Conservation (phyloP, 768 basidiomycete genomes). For the Pluteus cervinus region DNA sequence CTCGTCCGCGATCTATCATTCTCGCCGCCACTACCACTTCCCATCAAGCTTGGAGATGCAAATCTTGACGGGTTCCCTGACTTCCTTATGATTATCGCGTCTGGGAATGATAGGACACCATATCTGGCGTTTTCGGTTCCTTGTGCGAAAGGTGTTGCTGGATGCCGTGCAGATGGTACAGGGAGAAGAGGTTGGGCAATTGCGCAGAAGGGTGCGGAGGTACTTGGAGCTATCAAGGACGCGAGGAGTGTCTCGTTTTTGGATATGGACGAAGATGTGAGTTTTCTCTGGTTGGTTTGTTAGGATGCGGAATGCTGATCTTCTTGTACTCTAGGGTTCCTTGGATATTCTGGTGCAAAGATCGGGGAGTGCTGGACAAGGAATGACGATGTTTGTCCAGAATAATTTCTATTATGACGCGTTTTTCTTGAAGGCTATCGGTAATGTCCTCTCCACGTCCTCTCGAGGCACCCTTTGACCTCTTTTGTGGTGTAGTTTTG, state of each 20-base stretch:
- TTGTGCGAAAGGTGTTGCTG: conserved; percentile 47
- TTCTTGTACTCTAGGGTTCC: conserved; percentile 51
- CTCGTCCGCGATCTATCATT: conserved; percentile 66
- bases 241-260: conserved; percentile 75
- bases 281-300: conserved; percentile 20
- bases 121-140: conserved; percentile 59
- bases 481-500: conserved; percentile 45
- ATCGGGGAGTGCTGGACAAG: conserved; percentile 56
- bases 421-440: conserved; percentile 95
- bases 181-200: conserved; percentile 65
- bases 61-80: conserved; percentile 96
- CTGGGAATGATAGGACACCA: conserved; percentile 42
- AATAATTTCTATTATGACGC: conserved; percentile 99
- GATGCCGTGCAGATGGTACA: conserved; percentile 44
- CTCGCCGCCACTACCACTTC: conserved; percentile 63
- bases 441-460: conserved; percentile 29
- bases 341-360: conserved; percentile 92
- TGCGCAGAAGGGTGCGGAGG: conserved; percentile 47
- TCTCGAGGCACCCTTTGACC: not conserved
- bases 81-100: conserved; percentile 53
- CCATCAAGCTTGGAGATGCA: conserved; percentile 81
- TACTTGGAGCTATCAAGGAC: conserved; percentile 65
- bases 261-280: conserved; percentile 93
- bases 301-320: conserved; percentile 1
- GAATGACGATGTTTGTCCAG: conserved; percentile 75